A percentile compares a stretch with the other conserved stretches of the same genome.
Evolutionary conservation across 2,329 filamentous ascomycete genomes (phyloP).

Genomic region (Remersonia thermophila): DNA sequence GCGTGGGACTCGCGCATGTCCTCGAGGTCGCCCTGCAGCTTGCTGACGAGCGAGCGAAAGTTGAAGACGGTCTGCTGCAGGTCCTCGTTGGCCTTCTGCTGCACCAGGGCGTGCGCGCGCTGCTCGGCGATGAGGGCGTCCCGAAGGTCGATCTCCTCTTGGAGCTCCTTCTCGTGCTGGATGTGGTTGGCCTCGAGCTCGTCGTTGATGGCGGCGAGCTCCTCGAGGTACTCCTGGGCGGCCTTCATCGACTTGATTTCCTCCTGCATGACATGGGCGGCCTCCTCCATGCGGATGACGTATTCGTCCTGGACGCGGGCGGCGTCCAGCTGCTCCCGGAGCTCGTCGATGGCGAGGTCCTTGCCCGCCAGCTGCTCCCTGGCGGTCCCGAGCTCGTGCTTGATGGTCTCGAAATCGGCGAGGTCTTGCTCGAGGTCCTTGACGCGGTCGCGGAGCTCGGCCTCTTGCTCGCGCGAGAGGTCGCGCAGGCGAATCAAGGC

Average conservation of each 20-base stretch:
- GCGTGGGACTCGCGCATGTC: constrained; percentile 88
- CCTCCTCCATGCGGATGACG: constrained; percentile 81
- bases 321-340: constrained; percentile 82
- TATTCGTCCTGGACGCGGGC: constrained; percentile 83
- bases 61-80: constrained; percentile 81
- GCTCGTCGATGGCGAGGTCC: constrained; percentile 67
- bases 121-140: constrained; percentile 78
- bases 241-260: constrained; percentile 72
- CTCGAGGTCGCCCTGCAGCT: constrained; percentile 73
- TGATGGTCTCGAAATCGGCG: constrained; percentile 52
- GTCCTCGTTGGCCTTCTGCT: constrained; percentile 71
- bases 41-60: constrained; percentile 81
- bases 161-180: constrained; percentile 86
- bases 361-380: constrained; percentile 62
- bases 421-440: constrained; percentile 61
- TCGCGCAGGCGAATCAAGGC: constrained; percentile 77
- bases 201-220: constrained; percentile 81
- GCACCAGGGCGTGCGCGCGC: constrained; percentile 55
- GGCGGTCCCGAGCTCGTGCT: constrained; percentile 55
- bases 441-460: constrained; percentile 64
- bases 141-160: constrained; percentile 83
- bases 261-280: constrained; percentile 73
- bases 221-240: constrained; percentile 77
- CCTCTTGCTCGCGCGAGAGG: constrained; percentile 73
- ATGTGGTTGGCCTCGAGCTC: constrained; percentile 90